These are phyloP conservation scores for Plasmopara muralis DNA, from an alignment of 352 stramenopile genomes.

Conservation along the genomic window DNA sequence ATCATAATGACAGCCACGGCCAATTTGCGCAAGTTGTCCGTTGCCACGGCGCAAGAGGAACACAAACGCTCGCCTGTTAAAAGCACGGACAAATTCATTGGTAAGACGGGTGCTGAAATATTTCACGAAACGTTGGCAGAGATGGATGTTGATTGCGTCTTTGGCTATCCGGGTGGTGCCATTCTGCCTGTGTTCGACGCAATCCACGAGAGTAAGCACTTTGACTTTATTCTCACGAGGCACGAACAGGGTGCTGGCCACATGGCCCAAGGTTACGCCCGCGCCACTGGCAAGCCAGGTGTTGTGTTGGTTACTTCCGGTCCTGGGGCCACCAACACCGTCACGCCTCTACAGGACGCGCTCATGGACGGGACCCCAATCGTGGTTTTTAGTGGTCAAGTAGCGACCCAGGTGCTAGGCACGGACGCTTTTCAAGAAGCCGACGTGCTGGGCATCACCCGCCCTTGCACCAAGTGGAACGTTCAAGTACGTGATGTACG, in stretches of 20 bases:
- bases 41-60: slow-evolving; percentile 23
- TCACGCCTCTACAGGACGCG: slow-evolving; percentile 91
- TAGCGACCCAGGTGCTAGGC: slow-evolving; percentile 87
- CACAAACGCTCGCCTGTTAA: slow-evolving; percentile 36
- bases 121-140: slow-evolving; percentile 92
- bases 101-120: slow-evolving; percentile 90
- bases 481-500: slow-evolving; percentile 94
- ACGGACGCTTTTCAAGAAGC: slow-evolving; percentile 92
- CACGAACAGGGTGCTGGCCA: slow-evolving; percentile 81
- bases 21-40: slow-evolving; percentile 31
- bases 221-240: slow-evolving; percentile 75
- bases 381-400: slow-evolving; percentile 92
- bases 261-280: slow-evolving; percentile 83
- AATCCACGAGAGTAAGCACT: slow-evolving; percentile 86
- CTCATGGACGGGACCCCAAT: slow-evolving; percentile 94
- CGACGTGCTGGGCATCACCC: slow-evolving; percentile 80
- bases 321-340: slow-evolving; percentile 91
- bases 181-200: slow-evolving; percentile 93
- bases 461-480: slow-evolving; percentile 94
- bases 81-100: slow-evolving; percentile 82
- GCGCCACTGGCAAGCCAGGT: slow-evolving; percentile 81
- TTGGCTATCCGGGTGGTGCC: slow-evolving; percentile 91
- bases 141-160: slow-evolving; percentile 87
- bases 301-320: slow-evolving; percentile 92
- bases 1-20: slow-evolving; percentile 3